These are phyloP conservation scores for Daldinia loculata DNA, from an alignment of 495 filamentous ascomycete species.

Conservation along the genomic window DNA sequence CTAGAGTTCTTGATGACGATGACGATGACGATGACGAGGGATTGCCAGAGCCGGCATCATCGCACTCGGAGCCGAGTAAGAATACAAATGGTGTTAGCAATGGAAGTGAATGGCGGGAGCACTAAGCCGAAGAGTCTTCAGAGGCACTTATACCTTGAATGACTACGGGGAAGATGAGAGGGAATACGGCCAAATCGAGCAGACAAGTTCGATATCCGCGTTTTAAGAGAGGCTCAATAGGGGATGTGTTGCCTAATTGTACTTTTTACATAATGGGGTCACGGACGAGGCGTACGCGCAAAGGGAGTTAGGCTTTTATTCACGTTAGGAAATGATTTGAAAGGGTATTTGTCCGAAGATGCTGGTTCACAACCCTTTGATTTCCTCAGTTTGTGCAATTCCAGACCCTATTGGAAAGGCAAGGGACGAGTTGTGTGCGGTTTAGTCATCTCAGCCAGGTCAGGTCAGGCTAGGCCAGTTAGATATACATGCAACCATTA, in stretches of 20 bases:
- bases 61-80: slow-evolving; percentile 21
- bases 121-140: slow-evolving; percentile 17
- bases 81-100: slow-evolving; percentile 47
- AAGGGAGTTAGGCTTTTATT: slow-evolving; percentile 28
- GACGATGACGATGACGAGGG: slow-evolving; percentile 54
- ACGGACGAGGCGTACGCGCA: slow-evolving; percentile 22
- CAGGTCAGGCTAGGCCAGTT: background rate
- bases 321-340: background rate
- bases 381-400: too few species aligned
- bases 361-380: background rate
- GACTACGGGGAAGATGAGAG: background rate
- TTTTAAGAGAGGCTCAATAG: background rate
- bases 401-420: background rate
- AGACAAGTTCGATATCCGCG: background rate
- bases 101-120: slow-evolving; percentile 54
- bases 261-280: slow-evolving; percentile 15
- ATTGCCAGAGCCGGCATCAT: slow-evolving; percentile 17
- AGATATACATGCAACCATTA: background rate
- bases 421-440: background rate
- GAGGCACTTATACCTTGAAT: background rate
- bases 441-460: background rate
- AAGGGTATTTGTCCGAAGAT: background rate
- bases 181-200: background rate
- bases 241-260: slow-evolving; percentile 15
- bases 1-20: slow-evolving; percentile 59